A percentile compares a stretch with the other conserved stretches of the same genome.
Conservation (phyloP, 371 early-diverging fungal species). For the Saksenaea vasiformis region DNA sequence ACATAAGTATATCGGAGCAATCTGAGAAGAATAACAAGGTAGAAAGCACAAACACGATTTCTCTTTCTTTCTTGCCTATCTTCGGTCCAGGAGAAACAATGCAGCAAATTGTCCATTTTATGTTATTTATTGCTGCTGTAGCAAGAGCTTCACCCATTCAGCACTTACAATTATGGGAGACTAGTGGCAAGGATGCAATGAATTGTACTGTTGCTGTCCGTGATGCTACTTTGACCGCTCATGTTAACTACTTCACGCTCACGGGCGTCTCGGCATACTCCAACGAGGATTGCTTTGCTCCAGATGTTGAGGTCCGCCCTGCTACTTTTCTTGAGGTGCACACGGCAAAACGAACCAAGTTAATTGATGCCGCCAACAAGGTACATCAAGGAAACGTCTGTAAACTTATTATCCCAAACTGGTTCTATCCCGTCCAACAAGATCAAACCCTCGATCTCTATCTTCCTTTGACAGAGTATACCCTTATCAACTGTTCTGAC, state of each 20-base stretch:
- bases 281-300: conserved; percentile 5
- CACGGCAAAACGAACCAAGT: background rate
- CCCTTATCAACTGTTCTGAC: conserved; percentile 4
- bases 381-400: conserved; percentile 15
- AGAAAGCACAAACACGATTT: background rate
- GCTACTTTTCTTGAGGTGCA: conserved; percentile 9
- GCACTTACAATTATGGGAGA: background rate
- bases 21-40: background rate
- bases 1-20: background rate
- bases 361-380: conserved; percentile 10
- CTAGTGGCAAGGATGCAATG: background rate
- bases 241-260: conserved; percentile 8
- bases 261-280: conserved; percentile 11
- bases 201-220: background rate
- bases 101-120: background rate
- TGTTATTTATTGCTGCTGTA: background rate
- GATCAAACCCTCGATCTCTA: conserved; percentile 1
- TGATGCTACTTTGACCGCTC: conserved; percentile 8
- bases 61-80: background rate
- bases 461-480: conserved; percentile 12
- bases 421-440: conserved; percentile 10
- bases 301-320: conserved; percentile 4
- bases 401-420: conserved; percentile 11
- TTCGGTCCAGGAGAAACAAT: background rate
- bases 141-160: background rate